Conservation (phyloP, 108 stramenopile species). For the Nitzschia inconspicua region DNA sequence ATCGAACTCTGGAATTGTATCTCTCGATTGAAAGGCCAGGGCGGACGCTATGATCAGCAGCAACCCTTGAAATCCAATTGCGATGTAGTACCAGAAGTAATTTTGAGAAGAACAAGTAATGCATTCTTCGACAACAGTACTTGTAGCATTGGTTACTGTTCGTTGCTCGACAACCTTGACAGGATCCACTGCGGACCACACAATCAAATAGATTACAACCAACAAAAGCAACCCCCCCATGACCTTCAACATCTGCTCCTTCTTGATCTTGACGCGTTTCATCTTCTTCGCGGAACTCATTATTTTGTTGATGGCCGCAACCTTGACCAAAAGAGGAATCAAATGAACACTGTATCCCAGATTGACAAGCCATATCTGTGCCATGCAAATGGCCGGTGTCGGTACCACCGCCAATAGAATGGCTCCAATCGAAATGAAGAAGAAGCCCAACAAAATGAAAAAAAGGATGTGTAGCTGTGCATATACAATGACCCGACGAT, state of each 20-base stretch:
- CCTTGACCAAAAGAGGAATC: conserved; percentile 40
- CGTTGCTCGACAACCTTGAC: conserved; percentile 4
- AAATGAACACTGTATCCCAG: conserved; percentile 38
- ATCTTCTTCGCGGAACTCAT: conserved; percentile 12
- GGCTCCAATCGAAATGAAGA: conserved; percentile 27
- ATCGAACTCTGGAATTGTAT: conserved; percentile 12
- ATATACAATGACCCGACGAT: conserved; percentile 18
- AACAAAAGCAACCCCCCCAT: not conserved
- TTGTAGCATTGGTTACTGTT: not conserved
- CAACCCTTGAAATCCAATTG: conserved; percentile 17
- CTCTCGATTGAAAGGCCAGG: conserved; percentile 33
- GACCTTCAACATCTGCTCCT: conserved; percentile 8
- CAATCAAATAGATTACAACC: conserved; percentile 20
- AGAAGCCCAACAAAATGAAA: conserved; percentile 23
- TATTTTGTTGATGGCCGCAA: conserved; percentile 38
- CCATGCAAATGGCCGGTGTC: conserved; percentile 15
- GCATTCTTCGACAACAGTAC: not conserved
- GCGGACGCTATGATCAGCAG: conserved; percentile 30
- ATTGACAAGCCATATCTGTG: conserved; percentile 26
- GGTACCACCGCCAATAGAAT: conserved; percentile 23
- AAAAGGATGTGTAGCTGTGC: conserved; percentile 34
- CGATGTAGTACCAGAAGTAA: conserved; percentile 3
- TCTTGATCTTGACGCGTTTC: conserved; percentile 25
- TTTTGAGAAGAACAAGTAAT: conserved; percentile 13
- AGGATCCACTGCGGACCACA: conserved; percentile 18